phyloP scores from a whole-genome alignment of 2,329 filamentous ascomycete genomes.

The Phaeosphaeriaceae sp. region DNA sequence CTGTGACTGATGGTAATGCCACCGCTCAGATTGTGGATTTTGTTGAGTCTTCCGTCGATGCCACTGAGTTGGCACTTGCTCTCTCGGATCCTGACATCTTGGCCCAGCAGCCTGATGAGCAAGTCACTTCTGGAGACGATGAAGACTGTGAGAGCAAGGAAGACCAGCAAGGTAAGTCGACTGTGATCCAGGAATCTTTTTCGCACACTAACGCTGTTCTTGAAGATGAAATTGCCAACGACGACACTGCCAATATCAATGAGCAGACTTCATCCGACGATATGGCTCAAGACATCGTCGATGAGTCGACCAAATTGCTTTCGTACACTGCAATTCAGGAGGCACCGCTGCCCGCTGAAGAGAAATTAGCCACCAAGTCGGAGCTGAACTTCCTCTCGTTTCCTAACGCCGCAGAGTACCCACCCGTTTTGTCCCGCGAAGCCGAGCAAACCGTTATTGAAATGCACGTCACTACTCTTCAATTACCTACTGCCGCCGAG shows the following conservation, averaged over 20 bases:
- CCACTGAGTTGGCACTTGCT: background rate
- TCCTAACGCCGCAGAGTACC: background rate
- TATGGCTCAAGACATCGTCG: background rate
- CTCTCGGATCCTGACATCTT: no score
- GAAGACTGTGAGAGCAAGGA: background rate
- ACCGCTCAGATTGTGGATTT: background rate
- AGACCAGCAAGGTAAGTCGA: background rate
- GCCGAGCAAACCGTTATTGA: background rate
- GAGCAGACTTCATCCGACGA: background rate
- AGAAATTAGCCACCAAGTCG: background rate
- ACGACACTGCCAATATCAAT: background rate
- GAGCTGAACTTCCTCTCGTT: background rate
- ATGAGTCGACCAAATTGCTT: background rate
- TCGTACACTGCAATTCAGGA: background rate
- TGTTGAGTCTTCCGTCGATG: background rate
- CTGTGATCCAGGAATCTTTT: background rate
- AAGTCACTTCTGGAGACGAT: background rate
- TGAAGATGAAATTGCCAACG: background rate
- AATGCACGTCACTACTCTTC: background rate
- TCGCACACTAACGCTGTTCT: background rate
- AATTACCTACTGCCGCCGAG: background rate
- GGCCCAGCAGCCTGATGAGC: background rate
- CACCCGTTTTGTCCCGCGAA: background rate
- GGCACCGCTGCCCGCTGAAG: background rate
- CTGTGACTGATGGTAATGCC: background rate